Evolutionary conservation across 257 asterid species (phyloP).

Genomic region (Solanum dulcamara): DNA sequence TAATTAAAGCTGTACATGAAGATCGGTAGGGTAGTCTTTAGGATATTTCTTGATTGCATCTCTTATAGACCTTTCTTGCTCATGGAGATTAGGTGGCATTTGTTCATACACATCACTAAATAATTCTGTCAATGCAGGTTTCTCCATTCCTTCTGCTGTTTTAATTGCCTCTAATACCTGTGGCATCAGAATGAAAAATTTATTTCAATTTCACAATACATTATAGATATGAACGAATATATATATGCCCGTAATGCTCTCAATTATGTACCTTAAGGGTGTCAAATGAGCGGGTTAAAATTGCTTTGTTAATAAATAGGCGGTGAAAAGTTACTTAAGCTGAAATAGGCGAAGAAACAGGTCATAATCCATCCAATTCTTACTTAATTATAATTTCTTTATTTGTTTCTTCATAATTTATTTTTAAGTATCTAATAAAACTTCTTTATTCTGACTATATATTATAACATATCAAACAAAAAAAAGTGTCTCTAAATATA

Average conservation of each 20-base stretch:
- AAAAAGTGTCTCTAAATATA: too few relatives aligned
- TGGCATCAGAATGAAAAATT: not conserved
- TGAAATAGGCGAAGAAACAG: too few relatives aligned
- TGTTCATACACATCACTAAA: conserved; percentile 64
- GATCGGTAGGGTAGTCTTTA: conserved; percentile 65
- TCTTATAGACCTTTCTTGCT: conserved; percentile 63
- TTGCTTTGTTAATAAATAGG: too few relatives aligned
- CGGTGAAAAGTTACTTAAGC: not conserved
- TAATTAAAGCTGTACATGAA: conserved; percentile 29
- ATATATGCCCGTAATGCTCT: not conserved
- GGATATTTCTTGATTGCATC: conserved; percentile 43
- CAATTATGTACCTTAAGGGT: not conserved
- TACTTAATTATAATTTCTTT: too few relatives aligned
- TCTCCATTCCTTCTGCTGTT: conserved; percentile 51
- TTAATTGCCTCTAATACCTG: conserved; percentile 67
- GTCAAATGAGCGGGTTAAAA: not conserved
- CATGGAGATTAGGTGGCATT: conserved; percentile 41
- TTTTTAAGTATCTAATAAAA: too few relatives aligned
- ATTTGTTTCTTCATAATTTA: too few relatives aligned
- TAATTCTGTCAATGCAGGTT: conserved; percentile 40
- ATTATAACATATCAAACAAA: too few relatives aligned
- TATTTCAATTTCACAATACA: not conserved
- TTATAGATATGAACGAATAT: not conserved
- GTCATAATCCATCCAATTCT: too few relatives aligned
- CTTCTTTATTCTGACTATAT: too few relatives aligned